Evolutionary conservation across 352 stramenopile species (phyloP).

Genomic region (Globisporangium nunn): DNA sequence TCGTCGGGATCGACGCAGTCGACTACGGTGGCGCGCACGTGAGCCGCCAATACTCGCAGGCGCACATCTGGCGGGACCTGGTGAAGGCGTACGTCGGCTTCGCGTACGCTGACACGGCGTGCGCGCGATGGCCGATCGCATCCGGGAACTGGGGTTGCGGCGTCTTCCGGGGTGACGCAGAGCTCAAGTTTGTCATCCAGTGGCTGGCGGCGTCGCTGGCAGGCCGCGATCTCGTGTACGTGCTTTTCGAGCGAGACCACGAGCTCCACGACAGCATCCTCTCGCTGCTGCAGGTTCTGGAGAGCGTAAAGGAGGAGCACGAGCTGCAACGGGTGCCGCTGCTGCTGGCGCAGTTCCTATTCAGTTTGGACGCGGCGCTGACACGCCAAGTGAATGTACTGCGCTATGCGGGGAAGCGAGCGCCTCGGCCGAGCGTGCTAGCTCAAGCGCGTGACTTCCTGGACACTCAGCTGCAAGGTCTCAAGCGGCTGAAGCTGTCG

Average conservation of each 20-base stretch:
- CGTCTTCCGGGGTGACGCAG: slow-evolving; percentile 61
- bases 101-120: slow-evolving; percentile 21
- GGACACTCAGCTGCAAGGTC: slow-evolving; percentile 7
- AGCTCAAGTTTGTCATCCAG: slow-evolving; percentile 80
- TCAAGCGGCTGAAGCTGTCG: slow-evolving; percentile 6
- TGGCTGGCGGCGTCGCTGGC: slow-evolving; percentile 66
- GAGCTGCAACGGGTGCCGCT: slow-evolving; percentile 4
- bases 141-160: slow-evolving; percentile 83
- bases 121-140: slow-evolving; percentile 40
- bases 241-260: slow-evolving; percentile 41
- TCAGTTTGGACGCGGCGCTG: slow-evolving; percentile 4
- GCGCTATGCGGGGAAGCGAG: slow-evolving; percentile 4
- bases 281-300: slow-evolving; percentile 8
- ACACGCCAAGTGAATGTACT: not conserved
- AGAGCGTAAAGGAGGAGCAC: not conserved
- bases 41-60: slow-evolving; percentile 36
- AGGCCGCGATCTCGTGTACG: slow-evolving; percentile 44
- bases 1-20: slow-evolving; percentile 68
- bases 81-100: slow-evolving; percentile 68
- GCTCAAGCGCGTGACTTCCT: slow-evolving; percentile 7
- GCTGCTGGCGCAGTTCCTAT: slow-evolving; percentile 9
- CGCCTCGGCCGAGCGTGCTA: slow-evolving; percentile 8
- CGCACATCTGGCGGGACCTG: slow-evolving; percentile 53
- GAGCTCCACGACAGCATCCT: slow-evolving; percentile 38
- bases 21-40: slow-evolving; percentile 38